Evolutionary conservation across 306 rosid genomes (phyloP).

Genomic region (Vicia sativa): DNA sequence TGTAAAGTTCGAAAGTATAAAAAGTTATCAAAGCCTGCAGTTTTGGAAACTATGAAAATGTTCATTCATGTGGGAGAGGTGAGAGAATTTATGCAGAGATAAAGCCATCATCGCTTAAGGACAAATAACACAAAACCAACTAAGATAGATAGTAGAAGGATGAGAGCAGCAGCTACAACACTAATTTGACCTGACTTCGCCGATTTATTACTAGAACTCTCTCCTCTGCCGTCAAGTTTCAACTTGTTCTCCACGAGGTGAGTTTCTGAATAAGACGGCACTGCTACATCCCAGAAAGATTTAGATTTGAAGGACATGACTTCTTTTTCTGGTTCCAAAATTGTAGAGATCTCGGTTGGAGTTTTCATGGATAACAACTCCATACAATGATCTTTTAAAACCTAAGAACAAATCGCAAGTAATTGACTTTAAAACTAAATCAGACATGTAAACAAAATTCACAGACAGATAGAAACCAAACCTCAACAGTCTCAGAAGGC

Average conservation of each 20-base stretch:
- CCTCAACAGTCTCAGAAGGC: constrained; percentile 84
- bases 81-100: neutral
- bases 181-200: constrained; percentile 39
- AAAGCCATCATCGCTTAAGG: constrained; percentile 40
- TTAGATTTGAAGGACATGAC: constrained; percentile 45
- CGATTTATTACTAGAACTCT: constrained; percentile 37
- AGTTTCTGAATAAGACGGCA: constrained; percentile 44
- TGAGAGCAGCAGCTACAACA: constrained; percentile 52
- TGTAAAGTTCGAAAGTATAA: constrained; percentile 5
- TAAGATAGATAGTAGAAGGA: constrained; percentile 58
- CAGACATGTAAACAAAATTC: constrained; percentile 23
- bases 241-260: constrained; percentile 42
- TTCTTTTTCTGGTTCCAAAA: constrained; percentile 76
- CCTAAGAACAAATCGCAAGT: constrained; percentile 40
- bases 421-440: constrained; percentile 28
- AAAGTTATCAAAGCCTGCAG: neutral
- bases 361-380: constrained; percentile 56
- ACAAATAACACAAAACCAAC: constrained; percentile 54
- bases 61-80: neutral
- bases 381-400: constrained; percentile 47
- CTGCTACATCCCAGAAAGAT: constrained; percentile 74
- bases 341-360: constrained; percentile 49
- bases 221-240: constrained; percentile 35
- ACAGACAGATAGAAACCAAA: constrained; percentile 41
- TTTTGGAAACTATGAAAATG: constrained; percentile 15